Evolutionary conservation across 2,329 filamentous ascomycete species (phyloP), one percentile per base, ranked within the genome.

Genomic region (Chrysoporthe deuterocubensis): DNA sequence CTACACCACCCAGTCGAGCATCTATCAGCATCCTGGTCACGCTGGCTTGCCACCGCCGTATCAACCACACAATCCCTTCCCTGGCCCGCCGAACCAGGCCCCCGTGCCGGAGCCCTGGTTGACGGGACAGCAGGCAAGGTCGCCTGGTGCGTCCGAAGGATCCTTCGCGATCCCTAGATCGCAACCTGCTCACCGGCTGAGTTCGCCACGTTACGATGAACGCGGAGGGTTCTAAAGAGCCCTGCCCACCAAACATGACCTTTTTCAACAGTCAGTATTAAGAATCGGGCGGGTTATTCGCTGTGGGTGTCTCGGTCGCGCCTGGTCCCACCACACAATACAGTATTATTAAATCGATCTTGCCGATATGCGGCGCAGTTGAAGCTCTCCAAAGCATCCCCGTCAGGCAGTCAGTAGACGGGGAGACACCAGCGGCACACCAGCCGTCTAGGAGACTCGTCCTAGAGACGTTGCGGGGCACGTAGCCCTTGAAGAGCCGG

Each of bases 111-210:
- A 54, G 34, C 46, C 40, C 4, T 42, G 37, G 37, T 13, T 11
- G 1, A 3, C 11, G n/a, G 65, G 61, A 6, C 58, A 64, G 44
- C 59, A 60, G 32, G 44, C 62, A 34, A 59, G 57, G 14, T 21
- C 32, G 8, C 43, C 66, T 40, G 56, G 63, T 11, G 58, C 21
- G n/a, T 26, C 58, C 18, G 21, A 43, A 11, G 72, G 74, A 76
- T 73, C 74, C 76, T 75, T 71, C 72, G 71, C 74, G 72, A 74
- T 16, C 42, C 13, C n/a, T 48, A 59, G 56, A 56, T 64, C 54
- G 34, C 60, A 62, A 60, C 60, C 56, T 67, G 50, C n/a, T 18
- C 40, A 60, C 5, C 40, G 21, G 21, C 21, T 40, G n/a, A 32
- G 21, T 26, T 61, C 58, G 13, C 42, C 58, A 18, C 43, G 16